Evolutionary conservation across 768 basidiomycete genomes (phyloP), one percentile per base, ranked within the genome.

Genomic region (Podaxis sp.): DNA sequence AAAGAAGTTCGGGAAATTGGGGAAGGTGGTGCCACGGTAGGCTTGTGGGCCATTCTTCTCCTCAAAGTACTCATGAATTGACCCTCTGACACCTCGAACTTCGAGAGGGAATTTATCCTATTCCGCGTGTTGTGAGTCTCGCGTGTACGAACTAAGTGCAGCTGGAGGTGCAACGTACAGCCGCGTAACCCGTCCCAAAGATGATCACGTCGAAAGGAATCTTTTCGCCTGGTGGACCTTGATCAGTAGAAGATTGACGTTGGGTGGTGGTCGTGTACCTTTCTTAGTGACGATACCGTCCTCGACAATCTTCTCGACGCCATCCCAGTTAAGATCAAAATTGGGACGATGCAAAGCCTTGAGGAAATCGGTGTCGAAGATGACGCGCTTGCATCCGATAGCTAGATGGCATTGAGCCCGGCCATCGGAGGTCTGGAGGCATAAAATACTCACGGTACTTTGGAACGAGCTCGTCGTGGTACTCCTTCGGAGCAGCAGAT

Each of bases 321-420:
- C 77, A 11, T 77, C 75, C 71, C 75, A 82, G 17, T 75, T 72
- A 19, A 86, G 68, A 2, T 73, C 64, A 8, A 86, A 73, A 68
- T 87, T 85, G 4, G 77, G 72, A 4, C 73, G 75, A 61, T 81
- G 75, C 27, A 86, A 71, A 9, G 77, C 66, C 24, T 72, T 63
- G 36, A 86, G 75, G 66, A 79, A 86, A 17, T 75, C 74, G 0
- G 79, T 74, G 66, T 87, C 81, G 59, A 80, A 73, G 5, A 86
- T 73, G 12, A 84, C 66, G 15, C 86, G 81, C 69, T 82, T 85
- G 66, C 85, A 86, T 1, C 85, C 85, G 41, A 79, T 68, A 27
- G 74, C 82, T 85, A 55, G 6, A 40, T 17, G 33, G 15, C 15
- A 47, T 17, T 47, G 12, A 59, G 11, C 56, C 15, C 57, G n/a